Evolutionary conservation across 2,329 filamentous ascomycete species (phyloP), one percentile per base, ranked within the genome.

Genomic region (Orbilia ellipsospora): DNA sequence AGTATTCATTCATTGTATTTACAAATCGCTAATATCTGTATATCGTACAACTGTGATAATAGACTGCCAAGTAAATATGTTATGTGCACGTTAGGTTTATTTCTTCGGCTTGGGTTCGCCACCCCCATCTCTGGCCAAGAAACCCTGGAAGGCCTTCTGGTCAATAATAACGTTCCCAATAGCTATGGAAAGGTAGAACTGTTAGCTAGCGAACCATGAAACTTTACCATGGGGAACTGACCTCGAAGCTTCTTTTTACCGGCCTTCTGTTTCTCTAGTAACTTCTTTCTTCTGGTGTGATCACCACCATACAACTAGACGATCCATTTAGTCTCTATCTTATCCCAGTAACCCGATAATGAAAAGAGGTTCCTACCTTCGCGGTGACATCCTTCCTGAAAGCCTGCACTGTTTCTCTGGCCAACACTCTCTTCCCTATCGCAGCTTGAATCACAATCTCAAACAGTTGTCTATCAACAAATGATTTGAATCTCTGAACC

Each of bases 231-330:
- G 26, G 52, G 16, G 6, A 18, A 23, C 74, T 54, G 48, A 73
- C 77, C 76, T 73, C 92, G 88, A 73, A 99, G 83, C 82, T 90
- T 91, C 87, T 97, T 97, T 67, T 93, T 87, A 0, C 95, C 95
- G 78, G 94, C 94, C 84, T 99, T 99, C 83, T 99, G 95, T 85
- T 94, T 97, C 84, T 98, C 94, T 10, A 99, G 83, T 78, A 99
- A 83, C 83, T 99, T 99, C 80, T 89, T 88, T 44, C 94, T 87
- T 72, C 95, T 85, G 2, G 89, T 89, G 15, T 96, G 88, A 83
- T 99, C 95, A 77, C 91, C 92, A 0, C 95, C 95, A 81, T 99
- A 96, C 67, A 99, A 85, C 70, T 74, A 68, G 1, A 40, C 10
- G 7, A 40, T 16, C 15, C n/a, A 28, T 20, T 28, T 64, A 36